Evolutionary conservation across 352 stramenopile species (phyloP), one percentile per base, ranked within the genome.

Genomic region (Hyaloperonospora brassicae): DNA sequence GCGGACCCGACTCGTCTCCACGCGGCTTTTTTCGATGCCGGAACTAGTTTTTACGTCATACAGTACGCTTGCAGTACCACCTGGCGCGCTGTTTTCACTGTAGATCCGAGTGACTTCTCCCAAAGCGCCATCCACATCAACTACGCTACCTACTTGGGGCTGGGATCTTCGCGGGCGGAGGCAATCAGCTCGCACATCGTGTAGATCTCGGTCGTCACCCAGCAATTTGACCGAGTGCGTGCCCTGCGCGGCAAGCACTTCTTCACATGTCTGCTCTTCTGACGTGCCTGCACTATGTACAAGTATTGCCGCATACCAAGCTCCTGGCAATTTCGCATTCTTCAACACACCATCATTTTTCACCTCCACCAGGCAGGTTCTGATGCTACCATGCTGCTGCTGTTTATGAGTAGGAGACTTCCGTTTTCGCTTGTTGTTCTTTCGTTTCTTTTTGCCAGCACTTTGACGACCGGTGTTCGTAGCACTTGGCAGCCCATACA

Each of bases 61-160:
- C 5, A 76, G 41, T 25, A 34, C 55, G 48, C 46, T 61, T 17
- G 50, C 49, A 38, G 46, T 10, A 21, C 40, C 55, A 42, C 54
- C 55, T 0, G 52, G 46, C 8, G 51, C 55, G 14, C 48, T 43
- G 5, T 66, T 63, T 12, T 47, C 51, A 22, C 59, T 57, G 46
- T 82, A 70, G 13, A 86, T 47, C 11, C 66, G 61, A 23, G 66
- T 85, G 14, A 88, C 66, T 66, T 90, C 72, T 47, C 73, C 80
- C 12, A 88, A 59, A 21, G 62, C 43, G 2, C 76, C 80, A 61
- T 87, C 80, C 13, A 88, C 66, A 27, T 86, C 73, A 36, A 90
- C 76, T 10, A 90, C 71, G 52, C 80, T 90, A 12, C 80, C 80
- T 9, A 86, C 51, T 65, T 88, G 77, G 2, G 80, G 77, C 7